A percentile compares a stretch with the other conserved stretches of the same genome.
Evolutionary conservation across 2,329 filamentous ascomycete species (phyloP).

Genomic region (Lachnum nothofagi): DNA sequence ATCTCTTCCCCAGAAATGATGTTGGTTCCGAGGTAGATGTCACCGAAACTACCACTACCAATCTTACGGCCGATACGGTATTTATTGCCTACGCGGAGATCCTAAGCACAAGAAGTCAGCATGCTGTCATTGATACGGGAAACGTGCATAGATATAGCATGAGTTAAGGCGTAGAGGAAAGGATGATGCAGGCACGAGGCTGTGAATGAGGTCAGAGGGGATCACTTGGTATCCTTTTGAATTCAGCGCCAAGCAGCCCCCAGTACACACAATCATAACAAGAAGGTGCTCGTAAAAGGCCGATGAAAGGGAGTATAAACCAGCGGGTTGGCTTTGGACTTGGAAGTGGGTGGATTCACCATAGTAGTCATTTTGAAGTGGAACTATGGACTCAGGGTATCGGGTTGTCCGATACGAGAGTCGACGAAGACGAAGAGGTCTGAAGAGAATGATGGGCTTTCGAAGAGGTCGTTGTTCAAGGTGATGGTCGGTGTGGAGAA

Average conservation of each 20-base stretch:
- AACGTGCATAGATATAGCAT: neutral
- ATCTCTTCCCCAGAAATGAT: slow-evolving; percentile 99
- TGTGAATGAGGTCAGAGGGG: slow-evolving; percentile 17
- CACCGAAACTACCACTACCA: slow-evolving; percentile 93
- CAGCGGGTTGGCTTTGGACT: slow-evolving; percentile 34
- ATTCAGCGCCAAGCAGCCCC: slow-evolving; percentile 18
- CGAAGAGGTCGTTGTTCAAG: slow-evolving; percentile 10
- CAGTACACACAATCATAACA: slow-evolving; percentile 22
- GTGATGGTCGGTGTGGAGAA: slow-evolving; percentile 1
- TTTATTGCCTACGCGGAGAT: slow-evolving; percentile 98
- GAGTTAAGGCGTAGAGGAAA: slow-evolving; percentile 2
- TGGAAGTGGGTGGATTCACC: slow-evolving; percentile 43
- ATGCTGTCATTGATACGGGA: slow-evolving; percentile 7
- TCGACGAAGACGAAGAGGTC: slow-evolving; percentile 13
- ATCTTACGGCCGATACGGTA: slow-evolving; percentile 99
- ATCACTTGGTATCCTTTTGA: slow-evolving; percentile 12
- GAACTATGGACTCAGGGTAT: slow-evolving; percentile 34
- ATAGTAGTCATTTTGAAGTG: slow-evolving; percentile 56
- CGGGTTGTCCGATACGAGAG: slow-evolving; percentile 30
- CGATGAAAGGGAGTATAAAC: slow-evolving; percentile 38
- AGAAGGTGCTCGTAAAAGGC: slow-evolving; percentile 30
- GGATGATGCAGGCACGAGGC: slow-evolving; percentile 25
- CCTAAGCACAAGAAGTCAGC: slow-evolving; percentile 49
- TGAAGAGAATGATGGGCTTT: slow-evolving; percentile 15
- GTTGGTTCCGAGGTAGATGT: slow-evolving; percentile 98